Base-by-base conservation (phyloP, 331 rosid genomes). In the Malus hybrid region DNA sequence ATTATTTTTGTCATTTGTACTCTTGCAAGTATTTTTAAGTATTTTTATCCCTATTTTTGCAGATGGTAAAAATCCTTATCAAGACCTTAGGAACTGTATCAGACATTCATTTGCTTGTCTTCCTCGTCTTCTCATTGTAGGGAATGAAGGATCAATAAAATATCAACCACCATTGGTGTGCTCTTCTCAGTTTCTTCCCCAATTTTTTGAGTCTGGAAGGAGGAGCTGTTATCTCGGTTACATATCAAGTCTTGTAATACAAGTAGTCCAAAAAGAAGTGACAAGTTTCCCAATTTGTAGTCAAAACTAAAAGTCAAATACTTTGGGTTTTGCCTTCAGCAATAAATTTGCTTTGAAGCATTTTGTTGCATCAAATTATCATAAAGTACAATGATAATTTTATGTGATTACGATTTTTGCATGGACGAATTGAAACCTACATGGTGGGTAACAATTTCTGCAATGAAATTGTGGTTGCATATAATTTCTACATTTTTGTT, bases 91-190 rank as follows among this genome's bases (percentile, higher is more conserved):
- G 14, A 24, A 59, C 10, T 70, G 42, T 65, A 19, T 44, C 59
- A 27, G 57, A 62, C 63, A 63, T 12, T 78, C 70, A 34, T 73
- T 67, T 60, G 22, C 34, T 7, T 29, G 34, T 55, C 28, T 20
- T 46, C 34, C 16, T 69, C 31, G 52, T 27, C 32, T 27, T 63
- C 36, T 19, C 13, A 5, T 69, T 20, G 4, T 28, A 15, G 34
- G 15, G 5, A 11, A 44, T 29, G 33, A 34, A 62, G 65, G 69
- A 79, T 73, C n/a, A 46, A 56, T 68, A 82, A 65, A 61, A 20
- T 14, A 18, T 39, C 52, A 56, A 20, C 44, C 39, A 28, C 73
- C 71, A 78, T 54, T 16, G 20, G 16, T 42, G 50, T 0, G 29
- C 70, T 42, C 74, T 74, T 66, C 68, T 65, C 12, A 64, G 18